phyloP scores from a whole-genome alignment of 75 land plant species.

The Picea sitchensis region DNA sequence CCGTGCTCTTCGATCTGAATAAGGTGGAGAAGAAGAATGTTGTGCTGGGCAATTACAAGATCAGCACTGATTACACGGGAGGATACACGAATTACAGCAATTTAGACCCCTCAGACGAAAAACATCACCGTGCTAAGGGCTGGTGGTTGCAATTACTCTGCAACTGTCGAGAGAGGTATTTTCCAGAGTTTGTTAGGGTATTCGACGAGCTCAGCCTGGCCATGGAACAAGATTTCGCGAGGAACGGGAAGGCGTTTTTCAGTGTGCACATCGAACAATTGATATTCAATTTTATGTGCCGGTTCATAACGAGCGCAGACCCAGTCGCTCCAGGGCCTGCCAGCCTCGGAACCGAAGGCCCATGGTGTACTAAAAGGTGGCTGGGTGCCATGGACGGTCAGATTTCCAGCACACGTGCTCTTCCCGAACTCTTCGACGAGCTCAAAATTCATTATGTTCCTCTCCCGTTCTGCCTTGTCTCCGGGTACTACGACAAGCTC shows the following conservation, averaged over 20 bases:
- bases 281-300: slow-evolving; percentile 20
- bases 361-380: neutral
- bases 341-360: slow-evolving; percentile 18
- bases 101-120: slow-evolving; percentile 27
- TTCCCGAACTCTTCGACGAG: neutral
- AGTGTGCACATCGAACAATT: slow-evolving; percentile 1
- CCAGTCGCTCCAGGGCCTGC: slow-evolving; percentile 11
- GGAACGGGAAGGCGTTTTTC: neutral
- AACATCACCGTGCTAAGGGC: slow-evolving; percentile 18
- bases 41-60: slow-evolving; percentile 25
- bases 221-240: neutral
- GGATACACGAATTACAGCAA: slow-evolving; percentile 12
- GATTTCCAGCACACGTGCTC: neutral
- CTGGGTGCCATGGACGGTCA: slow-evolving; percentile 8
- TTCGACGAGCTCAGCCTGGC: neutral
- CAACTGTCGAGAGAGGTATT: neutral
- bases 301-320: slow-evolving; percentile 14
- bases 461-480: slow-evolving; percentile 9
- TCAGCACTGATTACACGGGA: slow-evolving; percentile 6
- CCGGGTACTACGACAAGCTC: slow-evolving; percentile 14
- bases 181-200: slow-evolving; percentile 8
- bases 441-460: slow-evolving; percentile 3
- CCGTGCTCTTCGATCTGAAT: slow-evolving; percentile 21
- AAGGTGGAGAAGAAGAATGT: slow-evolving; percentile 28
- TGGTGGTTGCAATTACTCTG: neutral